A percentile compares a stretch with the other conserved stretches of the same genome.
Evolutionary conservation across 2,329 filamentous ascomycete genomes (phyloP).

Genomic region (Podosphaera fusca): DNA sequence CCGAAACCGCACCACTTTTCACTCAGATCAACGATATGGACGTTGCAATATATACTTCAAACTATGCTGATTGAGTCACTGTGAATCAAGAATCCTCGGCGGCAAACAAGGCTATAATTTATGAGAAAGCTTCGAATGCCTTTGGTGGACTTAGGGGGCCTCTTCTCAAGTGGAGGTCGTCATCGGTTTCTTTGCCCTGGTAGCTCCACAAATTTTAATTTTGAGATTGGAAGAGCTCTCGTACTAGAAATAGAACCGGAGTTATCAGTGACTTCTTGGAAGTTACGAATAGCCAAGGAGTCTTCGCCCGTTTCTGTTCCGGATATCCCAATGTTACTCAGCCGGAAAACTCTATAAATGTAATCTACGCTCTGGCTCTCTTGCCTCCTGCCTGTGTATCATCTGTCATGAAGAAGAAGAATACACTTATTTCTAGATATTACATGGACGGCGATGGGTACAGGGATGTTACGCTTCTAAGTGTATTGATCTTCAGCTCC

Average conservation of each 20-base stretch:
- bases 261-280: constrained; percentile 17
- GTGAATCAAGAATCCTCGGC: constrained; percentile 20
- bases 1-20: constrained; percentile 24
- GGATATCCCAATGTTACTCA: constrained; percentile 1
- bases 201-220: constrained; percentile 18
- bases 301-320: constrained; percentile 12
- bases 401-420: constrained; percentile 10
- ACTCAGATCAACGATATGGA: constrained; percentile 32
- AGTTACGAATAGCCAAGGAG: constrained; percentile 12
- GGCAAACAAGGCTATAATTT: constrained; percentile 22
- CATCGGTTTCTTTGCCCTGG: constrained; percentile 18
- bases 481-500: constrained; percentile 11
- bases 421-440: constrained; percentile 12
- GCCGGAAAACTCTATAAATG: neutral
- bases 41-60: constrained; percentile 24
- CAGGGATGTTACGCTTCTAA: constrained; percentile 15
- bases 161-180: constrained; percentile 18
- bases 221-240: constrained; percentile 19
- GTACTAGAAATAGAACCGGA: constrained; percentile 17
- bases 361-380: neutral
- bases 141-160: constrained; percentile 12
- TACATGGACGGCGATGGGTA: constrained; percentile 12
- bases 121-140: constrained; percentile 13
- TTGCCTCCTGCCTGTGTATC: constrained; percentile 11
- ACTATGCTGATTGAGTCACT: constrained; percentile 19